Conservation (phyloP, 345 rosid genomes). For the Rhizophora mangle region DNA sequence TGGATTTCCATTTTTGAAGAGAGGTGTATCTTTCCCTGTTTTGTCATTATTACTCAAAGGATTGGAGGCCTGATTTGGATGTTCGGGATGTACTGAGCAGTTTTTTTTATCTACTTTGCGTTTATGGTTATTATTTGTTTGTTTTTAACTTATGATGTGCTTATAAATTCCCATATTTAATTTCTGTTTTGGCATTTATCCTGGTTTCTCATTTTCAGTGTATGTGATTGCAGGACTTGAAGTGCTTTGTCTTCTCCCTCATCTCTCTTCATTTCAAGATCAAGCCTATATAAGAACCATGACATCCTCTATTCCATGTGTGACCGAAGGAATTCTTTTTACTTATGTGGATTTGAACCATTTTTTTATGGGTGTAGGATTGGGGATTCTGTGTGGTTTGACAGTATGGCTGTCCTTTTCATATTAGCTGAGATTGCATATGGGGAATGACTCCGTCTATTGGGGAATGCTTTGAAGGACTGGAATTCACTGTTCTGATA, state of each 20-base stretch:
- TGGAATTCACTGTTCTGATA: not conserved
- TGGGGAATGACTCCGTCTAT: not conserved
- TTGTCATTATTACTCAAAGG: too few relatives aligned
- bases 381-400: constrained; percentile 1
- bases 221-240: constrained; percentile 80
- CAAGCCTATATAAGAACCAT: constrained; percentile 70
- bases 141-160: not conserved
- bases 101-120: too few relatives aligned
- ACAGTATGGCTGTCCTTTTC: constrained; percentile 4
- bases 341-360: not conserved
- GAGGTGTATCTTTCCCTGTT: too few relatives aligned
- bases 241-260: constrained; percentile 97
- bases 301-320: not conserved
- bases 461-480: not conserved
- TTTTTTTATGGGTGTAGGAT: constrained; percentile 4
- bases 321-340: constrained; percentile 8
- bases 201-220: constrained; percentile 20
- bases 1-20: too few relatives aligned
- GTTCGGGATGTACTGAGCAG: too few relatives aligned
- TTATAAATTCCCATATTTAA: not conserved
- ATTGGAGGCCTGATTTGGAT: too few relatives aligned
- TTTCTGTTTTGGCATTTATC: not conserved
- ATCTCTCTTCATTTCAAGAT: constrained; percentile 99
- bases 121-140: too few relatives aligned
- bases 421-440: constrained; percentile 8